These are phyloP conservation scores for Paecilomyces sp. DNA, from an alignment of 2,329 filamentous ascomycete genomes.

Conservation along the genomic window DNA sequence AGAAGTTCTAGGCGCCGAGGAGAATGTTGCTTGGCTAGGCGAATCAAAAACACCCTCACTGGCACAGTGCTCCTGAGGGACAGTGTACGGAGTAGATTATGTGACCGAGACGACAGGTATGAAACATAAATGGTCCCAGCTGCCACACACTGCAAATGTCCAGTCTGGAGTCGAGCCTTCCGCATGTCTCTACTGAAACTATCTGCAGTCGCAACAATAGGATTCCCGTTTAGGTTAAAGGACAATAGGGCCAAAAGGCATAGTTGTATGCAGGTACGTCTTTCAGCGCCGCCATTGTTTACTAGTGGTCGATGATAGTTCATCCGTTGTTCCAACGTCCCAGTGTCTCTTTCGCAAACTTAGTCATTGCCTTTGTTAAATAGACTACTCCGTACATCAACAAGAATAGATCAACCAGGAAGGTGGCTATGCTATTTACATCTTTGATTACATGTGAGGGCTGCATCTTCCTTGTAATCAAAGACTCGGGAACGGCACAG, in stretches of 20 bases:
- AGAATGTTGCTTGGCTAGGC: neutral
- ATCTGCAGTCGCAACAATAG: neutral
- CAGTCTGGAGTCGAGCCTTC: neutral
- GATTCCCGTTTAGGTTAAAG: neutral
- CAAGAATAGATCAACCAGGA: neutral
- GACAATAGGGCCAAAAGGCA: neutral
- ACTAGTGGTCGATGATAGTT: neutral
- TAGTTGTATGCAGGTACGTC: neutral
- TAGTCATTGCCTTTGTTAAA: neutral
- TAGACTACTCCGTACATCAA: too few relatives aligned
- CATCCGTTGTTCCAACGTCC: neutral
- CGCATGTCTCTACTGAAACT: neutral
- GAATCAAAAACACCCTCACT: neutral
- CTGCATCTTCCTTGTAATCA: neutral
- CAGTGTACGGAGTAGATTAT: neutral
- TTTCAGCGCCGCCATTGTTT: neutral
- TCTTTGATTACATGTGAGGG: neutral
- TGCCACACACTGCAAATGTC: neutral
- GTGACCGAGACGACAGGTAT: neutral
- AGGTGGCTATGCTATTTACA: neutral
- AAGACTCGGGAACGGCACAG: too few relatives aligned
- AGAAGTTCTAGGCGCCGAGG: neutral
- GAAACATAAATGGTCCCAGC: neutral
- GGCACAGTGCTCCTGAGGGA: neutral
- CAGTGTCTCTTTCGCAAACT: neutral